Evolutionary conservation across 2,329 filamentous ascomycete genomes (phyloP).

Genomic region (Trichothecium roseum): DNA sequence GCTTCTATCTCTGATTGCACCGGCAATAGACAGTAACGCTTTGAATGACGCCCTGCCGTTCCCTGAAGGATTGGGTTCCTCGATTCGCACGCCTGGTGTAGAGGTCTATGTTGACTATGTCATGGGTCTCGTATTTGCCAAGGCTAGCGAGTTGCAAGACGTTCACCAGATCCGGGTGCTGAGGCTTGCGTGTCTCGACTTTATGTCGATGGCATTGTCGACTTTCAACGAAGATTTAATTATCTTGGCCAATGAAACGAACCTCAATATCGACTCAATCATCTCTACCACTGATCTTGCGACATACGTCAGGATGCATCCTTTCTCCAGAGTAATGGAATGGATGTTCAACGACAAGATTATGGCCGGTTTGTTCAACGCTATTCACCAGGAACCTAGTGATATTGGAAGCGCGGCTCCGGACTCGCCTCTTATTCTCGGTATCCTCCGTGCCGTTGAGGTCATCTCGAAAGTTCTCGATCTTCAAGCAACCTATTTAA

Average conservation of each 20-base stretch:
- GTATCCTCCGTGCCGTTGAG: slow-evolving; percentile 70
- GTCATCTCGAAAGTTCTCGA: slow-evolving; percentile 76
- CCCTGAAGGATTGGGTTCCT: slow-evolving; percentile 71
- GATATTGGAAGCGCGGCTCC: slow-evolving; percentile 63
- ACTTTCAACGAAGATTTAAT: slow-evolving; percentile 94
- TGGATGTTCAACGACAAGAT: slow-evolving; percentile 96
- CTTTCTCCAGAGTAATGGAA: slow-evolving; percentile 91
- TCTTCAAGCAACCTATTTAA: slow-evolving; percentile 81
- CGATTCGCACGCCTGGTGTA: slow-evolving; percentile 69
- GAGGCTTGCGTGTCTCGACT: slow-evolving; percentile 71
- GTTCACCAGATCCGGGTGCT: slow-evolving; percentile 61
- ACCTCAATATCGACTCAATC: slow-evolving; percentile 61
- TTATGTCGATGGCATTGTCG: slow-evolving; percentile 66
- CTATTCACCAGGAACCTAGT: slow-evolving; percentile 64
- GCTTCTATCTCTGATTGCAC: slow-evolving; percentile 60
- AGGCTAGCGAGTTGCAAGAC: slow-evolving; percentile 54
- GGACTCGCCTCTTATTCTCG: slow-evolving; percentile 72
- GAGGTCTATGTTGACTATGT: slow-evolving; percentile 91
- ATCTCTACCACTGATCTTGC: slow-evolving; percentile 66
- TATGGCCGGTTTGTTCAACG: slow-evolving; percentile 65
- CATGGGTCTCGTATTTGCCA: slow-evolving; percentile 67
- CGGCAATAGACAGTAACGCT: slow-evolving; percentile 47
- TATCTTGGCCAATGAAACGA: slow-evolving; percentile 70
- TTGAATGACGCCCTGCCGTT: slow-evolving; percentile 74
- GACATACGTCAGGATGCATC: slow-evolving; percentile 77